Conservation (phyloP, 352 stramenopile species). For the Phytophthora hybrid region DNA sequence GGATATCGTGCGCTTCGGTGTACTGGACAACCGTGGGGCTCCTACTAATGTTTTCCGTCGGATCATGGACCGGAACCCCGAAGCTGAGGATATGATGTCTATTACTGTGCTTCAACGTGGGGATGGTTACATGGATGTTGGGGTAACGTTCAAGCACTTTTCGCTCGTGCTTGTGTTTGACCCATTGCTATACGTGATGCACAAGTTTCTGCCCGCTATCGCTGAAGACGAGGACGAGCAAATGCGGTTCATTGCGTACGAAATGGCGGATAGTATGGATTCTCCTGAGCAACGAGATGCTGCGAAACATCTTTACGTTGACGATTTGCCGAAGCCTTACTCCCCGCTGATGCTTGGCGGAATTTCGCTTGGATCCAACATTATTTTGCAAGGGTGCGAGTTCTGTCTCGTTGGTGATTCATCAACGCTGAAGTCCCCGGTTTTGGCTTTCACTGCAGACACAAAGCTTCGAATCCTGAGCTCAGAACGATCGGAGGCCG, state of each 20-base stretch:
- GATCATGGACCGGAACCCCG: constrained; percentile 80
- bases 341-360: constrained; percentile 73
- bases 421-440: constrained; percentile 70
- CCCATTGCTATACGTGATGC: constrained; percentile 61
- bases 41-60: constrained; percentile 79
- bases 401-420: constrained; percentile 87
- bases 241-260: constrained; percentile 74
- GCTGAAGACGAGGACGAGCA: constrained; percentile 76
- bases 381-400: constrained; percentile 67
- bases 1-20: constrained; percentile 66
- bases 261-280: constrained; percentile 47
- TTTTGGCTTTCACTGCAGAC: constrained; percentile 86
- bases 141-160: constrained; percentile 63
- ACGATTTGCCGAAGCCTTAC: constrained; percentile 72
- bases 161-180: constrained; percentile 83
- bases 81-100: constrained; percentile 61
- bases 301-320: constrained; percentile 51
- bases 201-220: constrained; percentile 71
- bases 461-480: constrained; percentile 69
- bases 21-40: constrained; percentile 72
- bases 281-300: constrained; percentile 70
- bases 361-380: constrained; percentile 58
- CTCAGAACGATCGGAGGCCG: constrained; percentile 66
- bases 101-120: constrained; percentile 58
- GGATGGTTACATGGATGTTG: constrained; percentile 66